A percentile compares a stretch with the other conserved stretches of the same genome.
Conservation (phyloP, 2,329 filamentous ascomycete genomes). For the Calonectria henricotiae region DNA sequence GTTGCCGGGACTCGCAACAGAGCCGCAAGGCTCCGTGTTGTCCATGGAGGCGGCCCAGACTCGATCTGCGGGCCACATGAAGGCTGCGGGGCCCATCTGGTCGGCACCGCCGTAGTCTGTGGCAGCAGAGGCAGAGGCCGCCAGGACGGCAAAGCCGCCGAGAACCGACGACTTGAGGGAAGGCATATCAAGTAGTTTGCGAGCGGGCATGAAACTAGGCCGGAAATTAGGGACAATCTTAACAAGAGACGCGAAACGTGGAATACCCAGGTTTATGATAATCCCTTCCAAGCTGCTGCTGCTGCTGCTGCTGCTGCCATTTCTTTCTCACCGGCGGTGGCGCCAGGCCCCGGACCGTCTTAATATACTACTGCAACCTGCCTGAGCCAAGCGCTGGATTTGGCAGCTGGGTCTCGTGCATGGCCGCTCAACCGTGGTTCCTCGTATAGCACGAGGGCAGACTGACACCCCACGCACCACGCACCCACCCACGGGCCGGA, state of each 20-base stretch:
- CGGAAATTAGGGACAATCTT: constrained; percentile 28
- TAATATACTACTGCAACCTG: constrained; percentile 39
- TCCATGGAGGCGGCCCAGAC: constrained; percentile 70
- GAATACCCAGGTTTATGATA: not conserved
- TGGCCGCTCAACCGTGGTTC: not conserved
- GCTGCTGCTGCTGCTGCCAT: not conserved
- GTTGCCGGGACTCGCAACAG: constrained; percentile 63
- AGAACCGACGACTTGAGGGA: constrained; percentile 44
- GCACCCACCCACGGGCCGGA: constrained; percentile 10
- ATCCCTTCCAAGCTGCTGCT: constrained; percentile 17
- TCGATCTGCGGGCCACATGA: constrained; percentile 75
- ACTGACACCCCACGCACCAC: constrained; percentile 28
- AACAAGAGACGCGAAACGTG: constrained; percentile 1
- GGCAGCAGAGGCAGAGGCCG: constrained; percentile 34
- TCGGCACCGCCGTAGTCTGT: constrained; percentile 37
- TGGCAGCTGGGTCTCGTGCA: constrained; percentile 2
- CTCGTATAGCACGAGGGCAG: constrained; percentile 9
- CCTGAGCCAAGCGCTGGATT: constrained; percentile 21
- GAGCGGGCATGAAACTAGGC: not conserved
- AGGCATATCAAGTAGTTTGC: constrained; percentile 39
- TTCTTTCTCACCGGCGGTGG: constrained; percentile 4
- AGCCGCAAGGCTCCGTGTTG: constrained; percentile 73
- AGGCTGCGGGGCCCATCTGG: constrained; percentile 70
- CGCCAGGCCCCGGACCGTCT: constrained; percentile 33
- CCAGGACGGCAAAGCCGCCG: constrained; percentile 40